Conservation (phyloP, 495 filamentous ascomycete genomes). For the Daldinia childiae region DNA sequence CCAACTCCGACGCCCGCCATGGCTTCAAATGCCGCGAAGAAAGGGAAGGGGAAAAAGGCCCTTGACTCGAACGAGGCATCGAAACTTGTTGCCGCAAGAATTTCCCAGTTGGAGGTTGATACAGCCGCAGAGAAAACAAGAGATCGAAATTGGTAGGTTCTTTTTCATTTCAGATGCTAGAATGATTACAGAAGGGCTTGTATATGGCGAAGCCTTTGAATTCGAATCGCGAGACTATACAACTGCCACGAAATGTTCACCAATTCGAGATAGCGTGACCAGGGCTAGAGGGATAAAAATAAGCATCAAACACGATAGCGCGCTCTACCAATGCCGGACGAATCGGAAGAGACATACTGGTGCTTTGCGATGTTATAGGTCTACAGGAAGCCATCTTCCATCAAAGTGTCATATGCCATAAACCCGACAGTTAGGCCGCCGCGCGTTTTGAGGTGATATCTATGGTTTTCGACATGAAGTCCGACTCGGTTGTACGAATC, state of each 20-base stretch:
- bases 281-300: neutral
- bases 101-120: slow-evolving; percentile 94
- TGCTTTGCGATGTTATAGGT: slow-evolving; percentile 19
- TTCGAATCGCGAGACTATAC: neutral
- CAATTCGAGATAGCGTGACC: slow-evolving; percentile 11
- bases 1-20: slow-evolving; percentile 53
- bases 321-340: neutral
- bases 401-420: neutral
- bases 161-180: slow-evolving; percentile 25
- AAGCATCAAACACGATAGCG: slow-evolving; percentile 6
- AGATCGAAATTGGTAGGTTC: slow-evolving; percentile 92
- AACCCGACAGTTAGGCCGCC: neutral
- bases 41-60: slow-evolving; percentile 73
- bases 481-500: slow-evolving; percentile 14
- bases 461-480: slow-evolving; percentile 7
- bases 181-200: neutral
- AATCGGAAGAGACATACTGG: slow-evolving; percentile 3
- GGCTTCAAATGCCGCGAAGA: slow-evolving; percentile 63
- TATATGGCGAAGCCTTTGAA: neutral
- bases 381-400: slow-evolving; percentile 6
- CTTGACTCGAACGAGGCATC: slow-evolving; percentile 85
- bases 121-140: slow-evolving; percentile 93
- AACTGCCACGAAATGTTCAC: slow-evolving; percentile 1
- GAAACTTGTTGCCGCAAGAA: slow-evolving; percentile 90
- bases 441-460: neutral